These are phyloP conservation scores for Phaffia australis DNA, from an alignment of 768 basidiomycete genomes.

Conservation along the genomic window DNA sequence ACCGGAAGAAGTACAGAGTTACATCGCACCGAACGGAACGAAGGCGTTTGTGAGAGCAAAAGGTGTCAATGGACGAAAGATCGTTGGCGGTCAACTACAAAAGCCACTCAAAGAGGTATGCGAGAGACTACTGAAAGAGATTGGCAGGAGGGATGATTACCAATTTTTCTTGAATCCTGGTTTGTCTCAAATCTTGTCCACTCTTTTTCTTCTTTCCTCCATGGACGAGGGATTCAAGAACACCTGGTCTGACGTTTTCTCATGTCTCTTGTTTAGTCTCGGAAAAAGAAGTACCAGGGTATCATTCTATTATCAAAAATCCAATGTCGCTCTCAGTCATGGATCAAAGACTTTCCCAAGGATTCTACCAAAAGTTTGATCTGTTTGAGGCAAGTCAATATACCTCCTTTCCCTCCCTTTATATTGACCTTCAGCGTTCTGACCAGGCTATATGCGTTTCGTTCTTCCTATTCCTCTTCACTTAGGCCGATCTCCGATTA, in stretches of 20 bases:
- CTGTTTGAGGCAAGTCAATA: constrained; percentile 36
- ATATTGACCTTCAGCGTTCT: no score
- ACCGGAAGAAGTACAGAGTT: no score
- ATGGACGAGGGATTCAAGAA: no score
- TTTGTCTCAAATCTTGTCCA: neutral
- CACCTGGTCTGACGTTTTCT: neutral
- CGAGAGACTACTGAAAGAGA: constrained; percentile 21
- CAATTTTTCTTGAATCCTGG: constrained; percentile 23
- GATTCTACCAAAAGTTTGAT: constrained; percentile 48
- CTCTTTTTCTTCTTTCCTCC: neutral
- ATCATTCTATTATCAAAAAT: constrained; percentile 75
- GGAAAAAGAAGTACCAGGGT: constrained; percentile 20
- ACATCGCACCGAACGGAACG: no score
- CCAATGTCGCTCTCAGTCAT: constrained; percentile 94
- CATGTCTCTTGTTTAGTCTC: neutral
- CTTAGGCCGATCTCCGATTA: constrained; percentile 73
- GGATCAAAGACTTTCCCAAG: constrained; percentile 65
- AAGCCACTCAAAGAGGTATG: constrained; percentile 17
- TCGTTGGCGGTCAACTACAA: constrained; percentile 20
- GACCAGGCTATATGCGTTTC: neutral
- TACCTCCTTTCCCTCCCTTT: constrained; percentile 52
- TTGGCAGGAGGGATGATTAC: constrained; percentile 18
- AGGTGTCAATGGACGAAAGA: constrained; percentile 13
- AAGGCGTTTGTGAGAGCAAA: no score
- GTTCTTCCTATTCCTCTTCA: neutral